Evolutionary conservation across 2,329 filamentous ascomycete species (phyloP).

Genomic region (Pezicula neosporulosa): DNA sequence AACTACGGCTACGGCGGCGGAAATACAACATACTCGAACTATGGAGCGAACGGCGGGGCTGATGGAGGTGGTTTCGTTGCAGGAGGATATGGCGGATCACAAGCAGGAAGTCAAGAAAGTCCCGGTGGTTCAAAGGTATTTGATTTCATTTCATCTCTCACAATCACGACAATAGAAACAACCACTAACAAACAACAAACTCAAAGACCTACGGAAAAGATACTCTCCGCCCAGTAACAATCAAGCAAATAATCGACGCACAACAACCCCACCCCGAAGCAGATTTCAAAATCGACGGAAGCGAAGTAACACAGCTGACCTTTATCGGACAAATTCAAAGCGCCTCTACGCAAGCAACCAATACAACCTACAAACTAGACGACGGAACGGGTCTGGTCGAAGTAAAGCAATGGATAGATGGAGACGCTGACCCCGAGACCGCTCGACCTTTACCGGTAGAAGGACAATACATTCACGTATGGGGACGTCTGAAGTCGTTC

Average conservation of each 20-base stretch:
- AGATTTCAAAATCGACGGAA: slow-evolving; percentile 80
- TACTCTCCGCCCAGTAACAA: slow-evolving; percentile 86
- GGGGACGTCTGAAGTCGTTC: slow-evolving; percentile 80
- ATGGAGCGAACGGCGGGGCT: slow-evolving; percentile 51
- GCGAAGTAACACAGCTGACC: slow-evolving; percentile 67
- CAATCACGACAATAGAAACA: background rate
- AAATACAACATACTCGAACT: slow-evolving; percentile 24
- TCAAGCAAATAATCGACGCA: slow-evolving; percentile 89
- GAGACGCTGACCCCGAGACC: slow-evolving; percentile 37
- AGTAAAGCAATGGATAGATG: slow-evolving; percentile 77
- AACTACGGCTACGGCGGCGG: slow-evolving; percentile 25
- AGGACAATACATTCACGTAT: slow-evolving; percentile 81
- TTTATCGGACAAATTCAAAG: slow-evolving; percentile 89
- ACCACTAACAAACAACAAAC: background rate
- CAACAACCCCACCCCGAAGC: slow-evolving; percentile 70
- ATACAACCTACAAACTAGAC: slow-evolving; percentile 89
- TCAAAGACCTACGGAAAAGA: slow-evolving; percentile 62
- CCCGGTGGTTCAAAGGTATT: slow-evolving; percentile 43
- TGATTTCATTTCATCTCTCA: background rate
- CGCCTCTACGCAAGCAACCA: slow-evolving; percentile 82
- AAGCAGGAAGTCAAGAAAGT: slow-evolving; percentile 52
- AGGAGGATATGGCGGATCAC: slow-evolving; percentile 44
- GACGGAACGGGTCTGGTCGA: slow-evolving; percentile 93
- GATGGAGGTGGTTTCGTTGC: slow-evolving; percentile 61
- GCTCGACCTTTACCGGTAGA: slow-evolving; percentile 53